These are phyloP conservation scores for Diaporthe humulicola DNA, from an alignment of 2,329 filamentous ascomycete genomes.

Conservation along the genomic window DNA sequence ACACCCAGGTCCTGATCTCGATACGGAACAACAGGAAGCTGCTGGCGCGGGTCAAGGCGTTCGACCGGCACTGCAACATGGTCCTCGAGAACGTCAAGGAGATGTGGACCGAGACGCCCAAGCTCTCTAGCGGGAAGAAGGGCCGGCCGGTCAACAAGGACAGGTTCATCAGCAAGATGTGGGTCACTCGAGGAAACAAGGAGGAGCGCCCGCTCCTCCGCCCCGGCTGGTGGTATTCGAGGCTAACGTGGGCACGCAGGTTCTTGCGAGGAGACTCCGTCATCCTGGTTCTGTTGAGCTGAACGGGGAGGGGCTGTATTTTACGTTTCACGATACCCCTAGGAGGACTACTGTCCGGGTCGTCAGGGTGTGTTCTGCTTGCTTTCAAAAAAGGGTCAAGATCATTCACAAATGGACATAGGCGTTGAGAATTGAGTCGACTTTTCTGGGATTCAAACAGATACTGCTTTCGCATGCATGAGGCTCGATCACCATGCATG, in stretches of 20 bases:
- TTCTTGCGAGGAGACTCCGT: constrained; percentile 91
- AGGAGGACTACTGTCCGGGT: constrained; percentile 31
- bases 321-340: constrained; percentile 40
- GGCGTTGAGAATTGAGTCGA: constrained; percentile 41
- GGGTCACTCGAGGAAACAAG: constrained; percentile 50
- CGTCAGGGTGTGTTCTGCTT: constrained; percentile 40
- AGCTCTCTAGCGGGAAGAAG: constrained; percentile 86
- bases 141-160: constrained; percentile 96
- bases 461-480: constrained; percentile 16
- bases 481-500: constrained; percentile 17
- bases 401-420: constrained; percentile 41
- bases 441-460: constrained; percentile 32
- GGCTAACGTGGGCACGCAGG: constrained; percentile 58
- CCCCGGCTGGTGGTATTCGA: constrained; percentile 5
- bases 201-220: constrained; percentile 8
- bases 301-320: constrained; percentile 26
- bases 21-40: constrained; percentile 99
- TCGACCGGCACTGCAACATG: constrained; percentile 99
- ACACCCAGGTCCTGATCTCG: constrained; percentile 96
- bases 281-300: constrained; percentile 88
- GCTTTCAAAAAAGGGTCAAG: constrained; percentile 36
- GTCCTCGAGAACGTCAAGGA: constrained; percentile 97
- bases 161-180: constrained; percentile 98
- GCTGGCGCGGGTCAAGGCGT: constrained; percentile 96
- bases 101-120: constrained; percentile 98